Base-by-base conservation (phyloP, 768 basidiomycete genomes). In the Coprinopsis sp. region DNA sequence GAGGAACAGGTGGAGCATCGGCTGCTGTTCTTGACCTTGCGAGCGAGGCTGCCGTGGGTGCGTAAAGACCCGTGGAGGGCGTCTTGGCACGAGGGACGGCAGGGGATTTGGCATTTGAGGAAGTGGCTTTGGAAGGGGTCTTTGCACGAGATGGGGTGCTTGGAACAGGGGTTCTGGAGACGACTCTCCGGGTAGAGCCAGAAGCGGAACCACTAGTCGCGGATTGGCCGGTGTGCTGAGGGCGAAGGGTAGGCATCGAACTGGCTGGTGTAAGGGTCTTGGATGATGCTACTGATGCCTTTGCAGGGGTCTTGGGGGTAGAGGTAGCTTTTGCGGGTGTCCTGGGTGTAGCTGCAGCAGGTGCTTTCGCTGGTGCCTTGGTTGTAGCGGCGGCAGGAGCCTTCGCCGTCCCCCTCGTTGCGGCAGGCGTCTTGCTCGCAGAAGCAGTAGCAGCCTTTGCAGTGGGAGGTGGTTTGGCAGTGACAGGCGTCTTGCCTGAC, bases 31-130 rank as follows among this genome's bases (percentile, higher is more conserved):
- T 81, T 27, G 82, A 72, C 40, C 72, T 76, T 0, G 89, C 89
- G 6, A 91, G 76, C 7, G 87, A 88, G 3, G 88, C 85, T 0
- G 87, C 89, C 1, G 89, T 91, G 1, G 89, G 89, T 6, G 89
- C 87, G 57, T 84, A 89, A 18, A 90, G 62, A 11, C 85, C 82
- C 2, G 79, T 69, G 4, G 80, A 77, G 2, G 82, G 80, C 0
- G 81, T 81, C 64, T 82, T 85, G 29, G 77, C 73, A 48, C 76
- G 71, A 6, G 65, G 24, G 52, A 39, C 11, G 57, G 45, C 19
- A 55, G 48, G 19, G 59, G 37, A 44, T 58, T 65, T 13, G 53
- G 50, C 2, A 21, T 40, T 42, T 12, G 27, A 16, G 7, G 47
- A n/a, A 6, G 43, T 39, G 16, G 48, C 31, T n/a, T 46, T 49